phyloP scores from a whole-genome alignment of 495 filamentous ascomycete species.

The Durotheca rogersii region DNA sequence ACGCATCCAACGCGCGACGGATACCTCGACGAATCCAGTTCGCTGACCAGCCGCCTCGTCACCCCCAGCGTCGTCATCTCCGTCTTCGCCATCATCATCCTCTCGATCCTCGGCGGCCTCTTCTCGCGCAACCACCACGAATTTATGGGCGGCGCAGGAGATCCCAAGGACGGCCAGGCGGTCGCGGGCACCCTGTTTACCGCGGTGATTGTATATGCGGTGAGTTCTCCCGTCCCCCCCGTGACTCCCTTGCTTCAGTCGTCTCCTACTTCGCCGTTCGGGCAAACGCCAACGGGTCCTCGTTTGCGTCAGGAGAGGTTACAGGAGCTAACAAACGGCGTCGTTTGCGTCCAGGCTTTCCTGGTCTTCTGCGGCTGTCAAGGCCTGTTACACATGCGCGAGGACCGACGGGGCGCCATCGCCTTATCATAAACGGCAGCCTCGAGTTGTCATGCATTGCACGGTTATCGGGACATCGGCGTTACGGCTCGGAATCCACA shows the following conservation, averaged over 20 bases:
- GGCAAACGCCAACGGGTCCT: too few species aligned
- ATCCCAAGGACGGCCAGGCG: conserved; percentile 69
- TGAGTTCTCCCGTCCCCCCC: too few species aligned
- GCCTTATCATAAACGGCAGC: conserved; percentile 51
- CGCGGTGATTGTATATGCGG: conserved; percentile 80
- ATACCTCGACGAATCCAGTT: background rate
- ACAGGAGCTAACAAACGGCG: conserved; percentile 21
- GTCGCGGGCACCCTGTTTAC: conserved; percentile 82
- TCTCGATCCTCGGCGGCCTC: conserved; percentile 77
- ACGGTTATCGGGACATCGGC: conserved; percentile 21
- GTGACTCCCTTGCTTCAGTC: too few species aligned
- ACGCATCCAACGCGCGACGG: background rate
- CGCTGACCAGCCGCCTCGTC: conserved; percentile 9
- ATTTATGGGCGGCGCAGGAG: conserved; percentile 72
- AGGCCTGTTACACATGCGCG: conserved; percentile 74
- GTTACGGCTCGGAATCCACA: conserved; percentile 22
- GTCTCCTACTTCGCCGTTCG: too few species aligned
- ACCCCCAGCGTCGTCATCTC: conserved; percentile 77
- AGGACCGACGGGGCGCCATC: conserved; percentile 79
- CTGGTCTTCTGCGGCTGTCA: conserved; percentile 88
- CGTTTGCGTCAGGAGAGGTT: too few species aligned
- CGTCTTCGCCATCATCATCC: conserved; percentile 82
- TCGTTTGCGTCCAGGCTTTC: conserved; percentile 61
- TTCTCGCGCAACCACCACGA: conserved; percentile 76
- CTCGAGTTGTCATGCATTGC: conserved; percentile 5